Evolutionary conservation across 495 filamentous ascomycete genomes (phyloP).

Genomic region (Choiromyces venosus): DNA sequence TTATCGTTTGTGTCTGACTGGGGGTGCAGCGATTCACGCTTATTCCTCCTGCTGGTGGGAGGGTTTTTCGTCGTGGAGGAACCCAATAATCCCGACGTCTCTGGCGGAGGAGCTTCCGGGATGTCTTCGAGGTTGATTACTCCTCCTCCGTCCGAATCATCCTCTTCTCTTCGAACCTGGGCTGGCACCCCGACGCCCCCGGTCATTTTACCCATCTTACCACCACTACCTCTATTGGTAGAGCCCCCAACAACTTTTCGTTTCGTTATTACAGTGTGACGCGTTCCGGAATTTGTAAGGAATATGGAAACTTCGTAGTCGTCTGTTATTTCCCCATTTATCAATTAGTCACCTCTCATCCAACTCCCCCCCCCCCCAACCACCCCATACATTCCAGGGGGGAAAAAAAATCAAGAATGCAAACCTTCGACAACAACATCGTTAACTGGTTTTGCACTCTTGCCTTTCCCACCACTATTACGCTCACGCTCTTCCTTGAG

Average conservation of each 20-base stretch:
- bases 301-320: conserved; percentile 94
- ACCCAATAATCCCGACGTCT: background rate
- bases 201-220: conserved; percentile 48
- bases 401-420: conserved; percentile 8
- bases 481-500: conserved; percentile 74
- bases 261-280: conserved; percentile 81
- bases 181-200: conserved; percentile 50
- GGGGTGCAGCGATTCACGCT: conserved; percentile 18
- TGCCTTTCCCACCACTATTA: conserved; percentile 55
- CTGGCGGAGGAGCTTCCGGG: conserved; percentile 9
- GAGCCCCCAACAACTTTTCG: conserved; percentile 62
- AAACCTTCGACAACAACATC: conserved; percentile 79
- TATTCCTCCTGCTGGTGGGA: conserved; percentile 10
- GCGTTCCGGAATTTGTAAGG: conserved; percentile 77
- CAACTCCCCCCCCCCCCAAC: background rate
- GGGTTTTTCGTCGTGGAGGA: conserved; percentile 2
- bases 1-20: conserved; percentile 3
- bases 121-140: conserved; percentile 42
- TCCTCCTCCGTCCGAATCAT: conserved; percentile 46
- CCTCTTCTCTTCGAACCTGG: conserved; percentile 45
- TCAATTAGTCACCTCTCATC: conserved; percentile 5
- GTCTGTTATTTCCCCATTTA: conserved; percentile 50
- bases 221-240: conserved; percentile 25
- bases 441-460: conserved; percentile 66
- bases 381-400: background rate